These are phyloP conservation scores for Dictyostelium brefeldianum DNA, from an alignment of 78 protist genomes.

Conservation along the genomic window DNA sequence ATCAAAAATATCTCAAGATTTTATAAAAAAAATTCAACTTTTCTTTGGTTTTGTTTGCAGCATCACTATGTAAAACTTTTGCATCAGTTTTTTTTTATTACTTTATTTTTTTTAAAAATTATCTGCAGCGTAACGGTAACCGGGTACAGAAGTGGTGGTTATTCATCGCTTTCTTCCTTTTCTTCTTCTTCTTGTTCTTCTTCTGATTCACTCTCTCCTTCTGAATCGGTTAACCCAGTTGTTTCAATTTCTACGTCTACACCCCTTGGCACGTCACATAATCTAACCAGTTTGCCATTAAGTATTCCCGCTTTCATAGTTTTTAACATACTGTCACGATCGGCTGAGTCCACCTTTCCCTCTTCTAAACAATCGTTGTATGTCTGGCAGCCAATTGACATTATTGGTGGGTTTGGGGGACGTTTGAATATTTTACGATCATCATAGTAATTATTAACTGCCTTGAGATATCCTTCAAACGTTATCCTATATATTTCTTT, in stretches of 20 bases:
- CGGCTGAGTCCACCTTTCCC: not conserved
- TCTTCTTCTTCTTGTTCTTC: not conserved
- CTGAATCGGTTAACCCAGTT: conserved; percentile 2
- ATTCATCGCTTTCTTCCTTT: too few species aligned
- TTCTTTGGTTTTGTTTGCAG: too few species aligned
- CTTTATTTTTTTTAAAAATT: too few species aligned
- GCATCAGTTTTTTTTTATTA: too few species aligned
- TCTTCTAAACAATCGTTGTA: not conserved
- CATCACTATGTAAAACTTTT: too few species aligned
- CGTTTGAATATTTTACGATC: conserved; percentile 6
- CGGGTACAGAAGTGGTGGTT: not conserved
- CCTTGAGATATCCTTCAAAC: not conserved
- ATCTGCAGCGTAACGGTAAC: not conserved
- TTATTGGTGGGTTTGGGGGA: not conserved
- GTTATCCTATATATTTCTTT: not conserved
- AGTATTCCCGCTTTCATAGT: not conserved
- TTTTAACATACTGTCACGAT: not conserved
- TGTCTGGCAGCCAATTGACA: not conserved
- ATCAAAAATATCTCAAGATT: too few species aligned
- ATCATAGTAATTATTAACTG: not conserved
- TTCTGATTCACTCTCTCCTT: not conserved
- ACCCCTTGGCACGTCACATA: not conserved
- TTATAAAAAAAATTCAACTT: too few species aligned
- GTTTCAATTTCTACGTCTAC: conserved; percentile 6
- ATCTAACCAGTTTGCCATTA: not conserved